These are phyloP conservation scores for Geoglossum glabrum DNA, from an alignment of 495 filamentous ascomycete genomes.

Conservation along the genomic window DNA sequence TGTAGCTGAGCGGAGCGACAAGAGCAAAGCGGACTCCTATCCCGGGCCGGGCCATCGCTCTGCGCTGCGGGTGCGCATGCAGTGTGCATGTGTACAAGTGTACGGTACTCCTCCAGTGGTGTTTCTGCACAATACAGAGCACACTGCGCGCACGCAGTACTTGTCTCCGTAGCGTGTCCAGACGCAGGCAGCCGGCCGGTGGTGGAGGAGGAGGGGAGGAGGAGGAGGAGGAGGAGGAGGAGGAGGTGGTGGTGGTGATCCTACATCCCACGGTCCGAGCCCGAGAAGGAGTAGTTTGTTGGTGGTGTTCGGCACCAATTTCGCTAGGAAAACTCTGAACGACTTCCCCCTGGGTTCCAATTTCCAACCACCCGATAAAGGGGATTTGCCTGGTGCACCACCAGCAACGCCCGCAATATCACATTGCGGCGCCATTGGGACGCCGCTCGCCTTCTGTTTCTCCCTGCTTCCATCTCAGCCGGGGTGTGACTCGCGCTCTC, in stretches of 20 bases:
- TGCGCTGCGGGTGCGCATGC: too few relatives aligned
- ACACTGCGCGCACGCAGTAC: neutral
- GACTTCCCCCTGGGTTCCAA: neutral
- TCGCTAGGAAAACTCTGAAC: conserved; percentile 1
- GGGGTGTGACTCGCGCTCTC: neutral
- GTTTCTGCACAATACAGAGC: neutral
- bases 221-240: too few relatives aligned
- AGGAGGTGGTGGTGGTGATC: too few relatives aligned
- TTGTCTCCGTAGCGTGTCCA: neutral
- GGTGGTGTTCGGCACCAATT: neutral
- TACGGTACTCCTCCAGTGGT: too few relatives aligned
- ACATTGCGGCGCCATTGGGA: neutral
- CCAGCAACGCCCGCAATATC: neutral
- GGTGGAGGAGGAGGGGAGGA: too few relatives aligned
- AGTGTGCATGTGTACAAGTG: too few relatives aligned
- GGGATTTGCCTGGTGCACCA: neutral
- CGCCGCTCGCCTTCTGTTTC: neutral
- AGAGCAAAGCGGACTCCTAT: neutral
- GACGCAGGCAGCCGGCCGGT: neutral
- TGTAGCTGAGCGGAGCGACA: neutral
- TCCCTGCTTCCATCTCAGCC: neutral
- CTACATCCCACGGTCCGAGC: neutral
- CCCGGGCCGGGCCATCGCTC: neutral
- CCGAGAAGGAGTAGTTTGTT: too few relatives aligned
- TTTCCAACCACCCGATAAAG: neutral